Evolutionary conservation across 768 basidiomycete species (phyloP).

Genomic region (Suillus lakei): DNA sequence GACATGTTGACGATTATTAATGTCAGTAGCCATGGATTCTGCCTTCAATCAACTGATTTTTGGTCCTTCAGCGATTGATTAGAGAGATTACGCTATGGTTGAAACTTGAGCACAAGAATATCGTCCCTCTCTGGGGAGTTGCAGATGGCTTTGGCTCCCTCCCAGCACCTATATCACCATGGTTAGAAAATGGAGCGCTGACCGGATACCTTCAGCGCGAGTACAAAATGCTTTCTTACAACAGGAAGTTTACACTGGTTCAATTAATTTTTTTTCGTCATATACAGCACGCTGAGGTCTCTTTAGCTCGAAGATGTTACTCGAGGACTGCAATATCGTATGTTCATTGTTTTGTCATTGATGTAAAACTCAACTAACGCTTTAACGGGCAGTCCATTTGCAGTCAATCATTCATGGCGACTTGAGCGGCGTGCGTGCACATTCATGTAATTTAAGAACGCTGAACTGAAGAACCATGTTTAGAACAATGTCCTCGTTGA

Average conservation of each 20-base stretch:
- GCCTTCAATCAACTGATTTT: background rate
- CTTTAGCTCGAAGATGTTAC: background rate
- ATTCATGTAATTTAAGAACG: background rate
- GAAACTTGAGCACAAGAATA: slow-evolving; percentile 32
- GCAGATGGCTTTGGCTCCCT: slow-evolving; percentile 33
- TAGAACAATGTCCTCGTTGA: slow-evolving; percentile 14
- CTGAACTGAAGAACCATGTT: background rate
- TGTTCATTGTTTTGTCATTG: slow-evolving; percentile 9
- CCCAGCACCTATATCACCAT: slow-evolving; percentile 39
- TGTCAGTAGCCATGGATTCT: background rate
- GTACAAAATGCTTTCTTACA: background rate
- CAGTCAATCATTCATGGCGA: slow-evolving; percentile 29
- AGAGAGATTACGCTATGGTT: slow-evolving; percentile 38
- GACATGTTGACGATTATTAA: background rate
- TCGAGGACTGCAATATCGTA: background rate
- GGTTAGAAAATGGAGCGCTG: slow-evolving; percentile 35
- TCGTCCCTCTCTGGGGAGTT: slow-evolving; percentile 35
- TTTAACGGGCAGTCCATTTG: slow-evolving; percentile 24
- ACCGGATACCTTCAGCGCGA: slow-evolving; percentile 24
- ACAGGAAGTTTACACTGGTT: background rate
- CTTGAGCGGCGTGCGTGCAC: slow-evolving; percentile 30
- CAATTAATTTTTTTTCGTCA: background rate
- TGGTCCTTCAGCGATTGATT: slow-evolving; percentile 23
- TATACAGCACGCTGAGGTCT: background rate
- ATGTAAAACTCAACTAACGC: background rate